phyloP scores from a whole-genome alignment of 257 asterid genomes.

The Solanum chilense region DNA sequence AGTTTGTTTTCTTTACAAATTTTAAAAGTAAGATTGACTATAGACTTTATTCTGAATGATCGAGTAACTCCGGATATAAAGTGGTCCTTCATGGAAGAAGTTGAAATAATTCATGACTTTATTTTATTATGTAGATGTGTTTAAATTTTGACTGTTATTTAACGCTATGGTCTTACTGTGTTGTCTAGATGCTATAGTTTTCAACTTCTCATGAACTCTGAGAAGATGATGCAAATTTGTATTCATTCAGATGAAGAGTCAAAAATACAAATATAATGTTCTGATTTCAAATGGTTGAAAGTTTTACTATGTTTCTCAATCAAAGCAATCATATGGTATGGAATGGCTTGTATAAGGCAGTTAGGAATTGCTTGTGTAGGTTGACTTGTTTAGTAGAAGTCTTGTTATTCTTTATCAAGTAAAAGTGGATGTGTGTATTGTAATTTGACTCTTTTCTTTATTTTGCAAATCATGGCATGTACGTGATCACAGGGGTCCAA shows the following conservation, averaged over 20 bases:
- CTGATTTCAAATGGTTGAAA: neutral
- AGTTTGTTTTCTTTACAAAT: neutral
- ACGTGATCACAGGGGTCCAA: constrained; percentile 54
- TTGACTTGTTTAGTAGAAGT: neutral
- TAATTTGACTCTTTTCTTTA: neutral
- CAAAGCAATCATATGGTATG: neutral
- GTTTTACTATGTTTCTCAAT: neutral
- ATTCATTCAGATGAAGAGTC: neutral
- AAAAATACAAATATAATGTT: neutral
- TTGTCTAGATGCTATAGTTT: neutral
- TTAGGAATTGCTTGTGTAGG: neutral
- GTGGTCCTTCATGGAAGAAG: neutral
- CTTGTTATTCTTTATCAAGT: neutral
- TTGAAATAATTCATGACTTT: neutral
- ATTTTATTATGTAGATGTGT: neutral
- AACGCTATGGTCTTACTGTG: neutral
- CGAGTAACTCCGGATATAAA: neutral
- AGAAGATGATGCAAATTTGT: neutral
- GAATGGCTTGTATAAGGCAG: neutral
- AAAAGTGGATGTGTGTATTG: neutral
- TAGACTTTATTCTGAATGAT: neutral
- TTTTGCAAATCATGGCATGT: neutral
- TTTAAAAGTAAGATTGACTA: neutral
- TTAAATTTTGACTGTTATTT: neutral
- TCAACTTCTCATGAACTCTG: neutral